These are phyloP conservation scores for Glycine soja DNA, from an alignment of 306 rosid species.

Conservation along the genomic window DNA sequence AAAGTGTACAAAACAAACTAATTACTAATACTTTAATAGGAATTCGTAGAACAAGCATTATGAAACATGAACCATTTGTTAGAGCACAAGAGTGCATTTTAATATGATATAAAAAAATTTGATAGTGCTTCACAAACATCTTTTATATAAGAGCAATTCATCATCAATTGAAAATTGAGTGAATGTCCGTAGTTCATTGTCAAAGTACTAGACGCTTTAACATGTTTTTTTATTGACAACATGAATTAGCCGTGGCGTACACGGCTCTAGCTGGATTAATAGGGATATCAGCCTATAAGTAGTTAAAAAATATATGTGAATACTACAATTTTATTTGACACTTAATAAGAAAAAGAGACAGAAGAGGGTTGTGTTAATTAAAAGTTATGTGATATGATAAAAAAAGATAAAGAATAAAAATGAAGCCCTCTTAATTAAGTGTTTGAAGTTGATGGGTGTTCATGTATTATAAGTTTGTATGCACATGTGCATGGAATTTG, in stretches of 20 bases:
- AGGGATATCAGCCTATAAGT: neutral
- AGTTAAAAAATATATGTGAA: neutral
- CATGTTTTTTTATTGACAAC: conserved; percentile 33
- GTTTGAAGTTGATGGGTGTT: too few relatives aligned
- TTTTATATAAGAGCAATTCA: conserved; percentile 52
- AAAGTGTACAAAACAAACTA: conserved; percentile 44
- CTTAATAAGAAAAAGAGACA: too few relatives aligned
- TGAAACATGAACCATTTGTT: conserved; percentile 43
- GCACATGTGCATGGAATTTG: neutral
- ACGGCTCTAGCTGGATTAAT: conserved; percentile 45
- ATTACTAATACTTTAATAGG: conserved; percentile 42
- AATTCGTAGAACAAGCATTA: conserved; percentile 53
- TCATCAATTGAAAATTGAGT: conserved; percentile 37
- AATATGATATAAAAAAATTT: neutral
- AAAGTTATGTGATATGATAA: too few relatives aligned
- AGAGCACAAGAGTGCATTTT: conserved; percentile 43
- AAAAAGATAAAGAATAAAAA: too few relatives aligned
- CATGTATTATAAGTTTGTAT: too few relatives aligned
- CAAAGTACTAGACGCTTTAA: conserved; percentile 42
- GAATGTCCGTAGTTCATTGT: conserved; percentile 45
- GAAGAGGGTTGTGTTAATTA: too few relatives aligned
- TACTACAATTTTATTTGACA: neutral
- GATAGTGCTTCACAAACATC: neutral
- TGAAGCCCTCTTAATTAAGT: too few relatives aligned
- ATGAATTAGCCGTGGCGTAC: conserved; percentile 47